Conservation (phyloP, 169 alveolate genomes). For the Babesia gibsoni region DNA sequence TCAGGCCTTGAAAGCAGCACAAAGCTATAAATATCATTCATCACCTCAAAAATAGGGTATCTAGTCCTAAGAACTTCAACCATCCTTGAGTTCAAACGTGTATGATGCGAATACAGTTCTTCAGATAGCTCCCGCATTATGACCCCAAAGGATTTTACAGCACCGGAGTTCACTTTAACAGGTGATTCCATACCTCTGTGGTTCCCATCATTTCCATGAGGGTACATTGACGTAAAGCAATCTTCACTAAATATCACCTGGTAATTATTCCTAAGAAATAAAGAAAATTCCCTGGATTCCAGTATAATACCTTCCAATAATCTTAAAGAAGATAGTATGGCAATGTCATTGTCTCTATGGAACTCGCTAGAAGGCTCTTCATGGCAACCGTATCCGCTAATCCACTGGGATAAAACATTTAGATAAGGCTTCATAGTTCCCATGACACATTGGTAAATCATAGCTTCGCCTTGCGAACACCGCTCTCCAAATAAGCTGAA, state of each 20-base stretch:
- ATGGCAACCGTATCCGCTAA: neutral
- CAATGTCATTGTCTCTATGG: neutral
- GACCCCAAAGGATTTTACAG: neutral
- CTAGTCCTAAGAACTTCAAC: neutral
- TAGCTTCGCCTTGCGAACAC: neutral
- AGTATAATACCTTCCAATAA: neutral
- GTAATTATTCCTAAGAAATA: neutral
- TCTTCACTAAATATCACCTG: too few species aligned
- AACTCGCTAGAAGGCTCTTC: neutral
- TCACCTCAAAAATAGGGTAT: neutral
- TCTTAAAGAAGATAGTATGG: neutral
- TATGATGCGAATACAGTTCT: neutral
- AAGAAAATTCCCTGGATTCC: neutral
- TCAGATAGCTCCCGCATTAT: neutral
- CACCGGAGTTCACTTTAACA: neutral
- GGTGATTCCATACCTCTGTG: too few species aligned
- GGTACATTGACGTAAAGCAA: neutral
- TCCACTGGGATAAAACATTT: slow-evolving; percentile 1
- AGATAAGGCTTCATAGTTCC: slow-evolving; percentile 10
- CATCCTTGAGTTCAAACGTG: neutral
- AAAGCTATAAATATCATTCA: slow-evolving; percentile 4
- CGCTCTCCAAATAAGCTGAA: neutral
- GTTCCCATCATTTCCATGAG: neutral
- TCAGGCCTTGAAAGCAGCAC: slow-evolving; percentile 12
- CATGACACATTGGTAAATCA: neutral